A percentile compares a stretch with the other conserved stretches of the same genome.
Evolutionary conservation across 164 flowering plant species (phyloP).

Genomic region (Aristolochia fimbriata): DNA sequence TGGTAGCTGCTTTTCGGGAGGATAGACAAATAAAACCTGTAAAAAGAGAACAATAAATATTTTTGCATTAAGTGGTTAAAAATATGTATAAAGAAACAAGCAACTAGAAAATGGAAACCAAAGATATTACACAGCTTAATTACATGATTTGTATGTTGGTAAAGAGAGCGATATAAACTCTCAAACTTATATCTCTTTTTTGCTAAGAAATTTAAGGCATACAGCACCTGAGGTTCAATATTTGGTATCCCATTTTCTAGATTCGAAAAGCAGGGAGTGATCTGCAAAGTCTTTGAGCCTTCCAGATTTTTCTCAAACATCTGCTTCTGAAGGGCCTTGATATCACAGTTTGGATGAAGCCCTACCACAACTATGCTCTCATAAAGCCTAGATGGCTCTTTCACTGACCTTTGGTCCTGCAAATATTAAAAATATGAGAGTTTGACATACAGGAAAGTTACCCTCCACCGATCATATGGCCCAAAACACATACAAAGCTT

Average conservation of each 20-base stretch:
- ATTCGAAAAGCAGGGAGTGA: constrained; percentile 42
- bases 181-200: background rate
- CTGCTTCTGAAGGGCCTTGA: constrained; percentile 55
- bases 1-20: constrained; percentile 89
- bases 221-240: constrained; percentile 89
- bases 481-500: too few relatives aligned
- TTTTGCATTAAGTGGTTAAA: background rate
- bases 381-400: constrained; percentile 80
- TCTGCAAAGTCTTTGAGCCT: constrained; percentile 51
- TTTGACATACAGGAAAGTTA: too few relatives aligned
- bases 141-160: background rate
- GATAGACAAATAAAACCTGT: constrained; percentile 93
- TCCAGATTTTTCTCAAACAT: constrained; percentile 54
- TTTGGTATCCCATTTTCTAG: constrained; percentile 64
- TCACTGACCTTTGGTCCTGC: constrained; percentile 76
- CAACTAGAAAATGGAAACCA: background rate
- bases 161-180: background rate
- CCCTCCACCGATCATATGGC: too few relatives aligned
- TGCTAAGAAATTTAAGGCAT: background rate
- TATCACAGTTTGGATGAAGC: constrained; percentile 81
- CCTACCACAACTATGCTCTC: constrained; percentile 99
- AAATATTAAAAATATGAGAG: constrained; percentile 4
- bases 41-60: constrained; percentile 10
- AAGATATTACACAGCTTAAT: background rate
- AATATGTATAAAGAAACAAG: background rate